Evolutionary conservation across 1,284 basidiomycete genomes (phyloP).

Genomic region (Pseudozyma thailandica): DNA sequence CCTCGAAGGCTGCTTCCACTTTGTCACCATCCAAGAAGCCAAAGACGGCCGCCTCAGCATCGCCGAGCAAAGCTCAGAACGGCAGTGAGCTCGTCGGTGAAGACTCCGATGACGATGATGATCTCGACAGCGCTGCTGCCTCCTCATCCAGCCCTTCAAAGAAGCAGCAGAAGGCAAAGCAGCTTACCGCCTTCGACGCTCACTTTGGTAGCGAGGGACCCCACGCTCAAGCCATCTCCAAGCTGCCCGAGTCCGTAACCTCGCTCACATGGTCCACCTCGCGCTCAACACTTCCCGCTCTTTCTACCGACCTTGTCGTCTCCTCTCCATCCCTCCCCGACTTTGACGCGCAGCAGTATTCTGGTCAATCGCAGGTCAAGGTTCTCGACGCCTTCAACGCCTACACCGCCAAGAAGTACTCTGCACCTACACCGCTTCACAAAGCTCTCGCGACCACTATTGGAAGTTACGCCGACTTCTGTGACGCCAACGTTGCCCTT

Average conservation of each 20-base stretch:
- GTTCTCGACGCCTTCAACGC: constrained; percentile 51
- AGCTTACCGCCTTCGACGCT: constrained; percentile 44
- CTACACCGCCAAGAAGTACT: constrained; percentile 23
- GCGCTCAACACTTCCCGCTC: constrained; percentile 19
- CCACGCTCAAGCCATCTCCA: constrained; percentile 35
- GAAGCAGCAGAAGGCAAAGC: constrained; percentile 27
- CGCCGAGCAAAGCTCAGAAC: constrained; percentile 10
- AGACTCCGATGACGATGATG: constrained; percentile 43
- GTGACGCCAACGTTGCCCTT: constrained; percentile 48
- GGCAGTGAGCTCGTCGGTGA: constrained; percentile 24
- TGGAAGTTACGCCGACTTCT: constrained; percentile 56
- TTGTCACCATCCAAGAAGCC: constrained; percentile 28
- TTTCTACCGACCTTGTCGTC: constrained; percentile 32
- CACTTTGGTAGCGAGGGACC: constrained; percentile 53
- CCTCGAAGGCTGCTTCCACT: constrained; percentile 18
- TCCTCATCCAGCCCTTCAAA: background rate
- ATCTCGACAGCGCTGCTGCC: constrained; percentile 1
- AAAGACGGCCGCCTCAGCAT: background rate
- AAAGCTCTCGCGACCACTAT: constrained; percentile 43
- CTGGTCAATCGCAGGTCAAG: constrained; percentile 50
- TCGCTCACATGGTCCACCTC: constrained; percentile 33
- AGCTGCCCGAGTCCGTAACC: constrained; percentile 33
- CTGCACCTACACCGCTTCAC: constrained; percentile 30
- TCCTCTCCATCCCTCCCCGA: constrained; percentile 24
- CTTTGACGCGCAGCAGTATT: constrained; percentile 20